Percentiles rank a stretch among this genome's conserved stretches.
phyloP scores from a whole-genome alignment of 2,329 filamentous ascomycete species.

The Aspergillus sp. region DNA sequence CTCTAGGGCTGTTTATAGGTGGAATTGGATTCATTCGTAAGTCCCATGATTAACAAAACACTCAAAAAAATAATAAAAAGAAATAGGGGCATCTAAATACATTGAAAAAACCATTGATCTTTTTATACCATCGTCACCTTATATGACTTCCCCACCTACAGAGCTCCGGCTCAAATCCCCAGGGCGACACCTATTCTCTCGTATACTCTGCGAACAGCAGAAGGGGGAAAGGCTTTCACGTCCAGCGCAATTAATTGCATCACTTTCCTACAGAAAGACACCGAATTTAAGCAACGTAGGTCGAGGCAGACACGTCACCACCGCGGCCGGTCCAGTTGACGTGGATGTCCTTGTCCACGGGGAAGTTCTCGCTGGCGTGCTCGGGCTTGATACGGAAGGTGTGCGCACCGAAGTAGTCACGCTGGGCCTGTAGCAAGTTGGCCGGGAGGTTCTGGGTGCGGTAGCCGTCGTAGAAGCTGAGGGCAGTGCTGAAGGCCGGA shows the following conservation, averaged over 20 bases:
- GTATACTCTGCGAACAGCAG: neutral
- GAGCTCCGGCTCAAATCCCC: slow-evolving; percentile 1
- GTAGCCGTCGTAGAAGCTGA: slow-evolving; percentile 99
- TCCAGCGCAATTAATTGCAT: slow-evolving; percentile 18
- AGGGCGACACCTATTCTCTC: neutral
- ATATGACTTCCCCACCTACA: slow-evolving; percentile 12
- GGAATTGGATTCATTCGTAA: neutral
- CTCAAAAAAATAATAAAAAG: neutral
- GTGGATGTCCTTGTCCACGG: slow-evolving; percentile 80
- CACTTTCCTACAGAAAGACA: slow-evolving; percentile 2
- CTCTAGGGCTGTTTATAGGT: neutral
- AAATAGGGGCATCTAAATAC: slow-evolving; percentile 16
- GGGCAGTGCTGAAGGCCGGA: slow-evolving; percentile 90
- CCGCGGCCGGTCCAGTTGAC: slow-evolving; percentile 99
- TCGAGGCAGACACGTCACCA: slow-evolving; percentile 93
- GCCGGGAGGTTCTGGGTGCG: slow-evolving; percentile 93
- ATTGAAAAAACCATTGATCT: slow-evolving; percentile 9
- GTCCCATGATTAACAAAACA: too few species aligned
- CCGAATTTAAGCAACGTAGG: slow-evolving; percentile 76
- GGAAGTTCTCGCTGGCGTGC: slow-evolving; percentile 67
- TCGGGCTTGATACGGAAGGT: slow-evolving; percentile 85
- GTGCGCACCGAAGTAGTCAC: slow-evolving; percentile 98
- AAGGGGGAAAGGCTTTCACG: slow-evolving; percentile 12
- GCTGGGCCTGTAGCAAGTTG: slow-evolving; percentile 97
- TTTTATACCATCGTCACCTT: slow-evolving; percentile 16